Conservation (phyloP, 2,329 filamentous ascomycete species). For the Fusarium hostae region DNA sequence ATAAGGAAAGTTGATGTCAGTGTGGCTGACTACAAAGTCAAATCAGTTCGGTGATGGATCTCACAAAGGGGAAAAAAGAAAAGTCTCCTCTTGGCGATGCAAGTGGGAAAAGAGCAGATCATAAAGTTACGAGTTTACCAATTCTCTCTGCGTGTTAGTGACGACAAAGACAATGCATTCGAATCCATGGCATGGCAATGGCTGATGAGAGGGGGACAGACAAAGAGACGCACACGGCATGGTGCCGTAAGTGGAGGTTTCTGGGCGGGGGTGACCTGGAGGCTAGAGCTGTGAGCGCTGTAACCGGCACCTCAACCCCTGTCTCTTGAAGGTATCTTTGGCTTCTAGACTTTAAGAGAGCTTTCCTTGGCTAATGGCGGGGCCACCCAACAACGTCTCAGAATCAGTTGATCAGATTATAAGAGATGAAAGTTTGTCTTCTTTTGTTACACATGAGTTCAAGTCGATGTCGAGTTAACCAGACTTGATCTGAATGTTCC, state of each 20-base stretch:
- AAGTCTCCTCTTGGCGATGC: background rate
- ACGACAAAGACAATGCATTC: constrained; percentile 21
- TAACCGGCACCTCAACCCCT: constrained; percentile 15
- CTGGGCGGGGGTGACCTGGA: constrained; percentile 14
- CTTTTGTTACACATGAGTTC: background rate
- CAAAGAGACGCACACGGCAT: constrained; percentile 33
- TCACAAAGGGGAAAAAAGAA: constrained; percentile 3
- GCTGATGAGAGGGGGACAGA: constrained; percentile 30
- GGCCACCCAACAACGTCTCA: constrained; percentile 27
- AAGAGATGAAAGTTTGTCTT: background rate
- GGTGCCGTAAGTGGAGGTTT: constrained; percentile 25
- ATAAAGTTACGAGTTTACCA: constrained; percentile 23
- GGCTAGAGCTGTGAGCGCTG: constrained; percentile 18
- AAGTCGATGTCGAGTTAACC: too few species aligned
- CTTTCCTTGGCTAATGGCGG: constrained; percentile 1
- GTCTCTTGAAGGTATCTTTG: background rate
- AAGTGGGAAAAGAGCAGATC: constrained; percentile 23
- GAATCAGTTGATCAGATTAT: constrained; percentile 11
- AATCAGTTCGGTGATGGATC: background rate
- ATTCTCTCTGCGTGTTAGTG: constrained; percentile 3
- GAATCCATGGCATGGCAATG: constrained; percentile 7
- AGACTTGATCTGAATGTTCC: too few species aligned
- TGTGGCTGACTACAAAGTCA: constrained; percentile 30
- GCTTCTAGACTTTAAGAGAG: constrained; percentile 4
- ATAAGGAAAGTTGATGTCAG: constrained; percentile 26